phyloP scores from a whole-genome alignment of 2,329 filamentous ascomycete species.

The Chalaropsis thielavioides region DNA sequence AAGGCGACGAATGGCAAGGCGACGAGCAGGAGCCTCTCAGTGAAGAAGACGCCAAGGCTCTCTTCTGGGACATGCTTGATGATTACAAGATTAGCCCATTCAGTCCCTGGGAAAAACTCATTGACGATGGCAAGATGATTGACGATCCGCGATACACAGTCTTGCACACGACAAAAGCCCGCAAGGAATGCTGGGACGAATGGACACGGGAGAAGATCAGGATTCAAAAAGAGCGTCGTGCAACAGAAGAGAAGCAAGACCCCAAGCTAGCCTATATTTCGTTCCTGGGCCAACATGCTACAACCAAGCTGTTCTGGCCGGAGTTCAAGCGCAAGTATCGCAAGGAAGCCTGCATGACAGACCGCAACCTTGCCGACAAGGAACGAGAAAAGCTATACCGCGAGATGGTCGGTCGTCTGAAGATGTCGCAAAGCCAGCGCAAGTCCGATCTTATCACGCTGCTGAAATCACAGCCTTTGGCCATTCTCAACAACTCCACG shows the following conservation, averaged over 20 bases:
- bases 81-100: slow-evolving; percentile 76
- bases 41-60: slow-evolving; percentile 56
- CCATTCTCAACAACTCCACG: slow-evolving; percentile 45
- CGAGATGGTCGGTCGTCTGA: slow-evolving; percentile 54
- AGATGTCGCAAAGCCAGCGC: slow-evolving; percentile 48
- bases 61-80: slow-evolving; percentile 77
- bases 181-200: slow-evolving; percentile 68
- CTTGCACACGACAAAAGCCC: slow-evolving; percentile 62
- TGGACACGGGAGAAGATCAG: slow-evolving; percentile 72
- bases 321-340: slow-evolving; percentile 89
- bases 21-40: slow-evolving; percentile 52
- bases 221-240: slow-evolving; percentile 54
- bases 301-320: slow-evolving; percentile 88
- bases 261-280: slow-evolving; percentile 69
- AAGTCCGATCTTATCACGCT: slow-evolving; percentile 56
- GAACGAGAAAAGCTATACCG: slow-evolving; percentile 69
- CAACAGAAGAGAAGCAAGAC: slow-evolving; percentile 65
- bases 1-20: slow-evolving; percentile 41
- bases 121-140: slow-evolving; percentile 68
- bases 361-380: slow-evolving; percentile 54
- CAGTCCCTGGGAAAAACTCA: slow-evolving; percentile 76
- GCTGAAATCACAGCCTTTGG: slow-evolving; percentile 45
- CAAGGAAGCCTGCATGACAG: slow-evolving; percentile 67
- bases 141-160: slow-evolving; percentile 80
- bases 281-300: slow-evolving; percentile 69